phyloP scores from a whole-genome alignment of 371 early-diverging fungal species.

The Lichtheimia ramosa region DNA sequence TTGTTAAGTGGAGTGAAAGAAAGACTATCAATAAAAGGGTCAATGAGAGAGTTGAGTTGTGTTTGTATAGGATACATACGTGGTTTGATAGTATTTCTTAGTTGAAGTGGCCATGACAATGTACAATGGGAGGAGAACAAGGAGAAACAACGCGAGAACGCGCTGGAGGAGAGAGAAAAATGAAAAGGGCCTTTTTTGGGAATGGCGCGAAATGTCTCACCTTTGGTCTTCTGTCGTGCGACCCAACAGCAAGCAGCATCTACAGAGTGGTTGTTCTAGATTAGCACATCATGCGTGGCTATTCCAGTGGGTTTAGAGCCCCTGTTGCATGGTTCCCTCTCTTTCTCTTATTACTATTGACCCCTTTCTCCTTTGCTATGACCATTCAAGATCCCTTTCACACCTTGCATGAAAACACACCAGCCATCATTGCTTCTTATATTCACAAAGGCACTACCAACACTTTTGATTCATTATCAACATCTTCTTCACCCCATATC shows the following conservation, averaged over 20 bases:
- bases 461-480: background rate
- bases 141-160: constrained; percentile 1
- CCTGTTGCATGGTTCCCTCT: background rate
- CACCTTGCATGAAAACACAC: background rate
- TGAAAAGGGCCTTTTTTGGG: no score
- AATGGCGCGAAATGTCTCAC: no score
- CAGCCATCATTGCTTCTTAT: background rate
- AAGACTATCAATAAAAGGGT: no score
- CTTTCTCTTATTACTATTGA: background rate
- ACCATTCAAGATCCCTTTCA: constrained; percentile 3
- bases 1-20: no score
- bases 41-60: no score
- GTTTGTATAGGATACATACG: background rate
- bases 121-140: background rate
- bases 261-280: no score
- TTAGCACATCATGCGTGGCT: no score
- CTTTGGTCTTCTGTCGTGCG: no score
- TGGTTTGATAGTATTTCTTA: background rate
- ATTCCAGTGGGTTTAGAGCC: no score
- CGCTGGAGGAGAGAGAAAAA: background rate
- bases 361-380: constrained; percentile 1
- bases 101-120: background rate
- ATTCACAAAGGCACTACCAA: constrained; percentile 1
- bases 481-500: background rate
- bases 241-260: no score